Base-by-base conservation (phyloP, 805 yeast genomes). In the Saccharomycopsis sp. region DNA sequence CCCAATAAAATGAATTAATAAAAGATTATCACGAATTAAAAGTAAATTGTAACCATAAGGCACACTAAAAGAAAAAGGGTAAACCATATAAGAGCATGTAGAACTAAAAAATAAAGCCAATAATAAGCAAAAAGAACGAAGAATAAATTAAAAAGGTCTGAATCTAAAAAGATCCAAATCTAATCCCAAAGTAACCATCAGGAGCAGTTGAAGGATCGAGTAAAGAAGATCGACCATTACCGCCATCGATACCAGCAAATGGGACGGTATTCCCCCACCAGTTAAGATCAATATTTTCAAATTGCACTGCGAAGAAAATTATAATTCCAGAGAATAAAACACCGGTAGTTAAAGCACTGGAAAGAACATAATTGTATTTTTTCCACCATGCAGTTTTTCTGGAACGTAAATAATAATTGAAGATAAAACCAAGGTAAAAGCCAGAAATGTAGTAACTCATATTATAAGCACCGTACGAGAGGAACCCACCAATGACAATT, bases 181-280 rank as follows among this genome's bases (percentile, higher is more conserved):
- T 41, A 8, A 49, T 19, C n/a, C 70, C 70, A 49, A 66, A 64
- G 51, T 64, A 65, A 1, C 70, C 70, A 27, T 55, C 63, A 1
- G 62, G 60, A 9, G 62, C 61, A 20, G 51, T 38, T 20, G 54
- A 38, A 32, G 55, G 51, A 42, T 52, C 44, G 28, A 38, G 41
- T 27, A 46, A 44, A 9, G 56, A 34, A 27, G 42, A 37, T 37
- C 47, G 56, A n/a, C 66, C 66, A 2, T 29, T 23, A 32, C 59
- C 62, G 33, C 63, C 67, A 38, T 71, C 75, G 32, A 61, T 44
- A 45, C 75, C 75, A 1, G 38, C 52, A 40, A 52, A 55, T 0
- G 56, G 33, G 9, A 68, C 61, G 50, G 67, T 58, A 45, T 77
- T 78, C 1, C 87, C 87, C 87, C 87, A 81, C 87, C 87, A 81